Base-by-base conservation (phyloP, 169 alveolate species). In the Eimeria zaria region DNA sequence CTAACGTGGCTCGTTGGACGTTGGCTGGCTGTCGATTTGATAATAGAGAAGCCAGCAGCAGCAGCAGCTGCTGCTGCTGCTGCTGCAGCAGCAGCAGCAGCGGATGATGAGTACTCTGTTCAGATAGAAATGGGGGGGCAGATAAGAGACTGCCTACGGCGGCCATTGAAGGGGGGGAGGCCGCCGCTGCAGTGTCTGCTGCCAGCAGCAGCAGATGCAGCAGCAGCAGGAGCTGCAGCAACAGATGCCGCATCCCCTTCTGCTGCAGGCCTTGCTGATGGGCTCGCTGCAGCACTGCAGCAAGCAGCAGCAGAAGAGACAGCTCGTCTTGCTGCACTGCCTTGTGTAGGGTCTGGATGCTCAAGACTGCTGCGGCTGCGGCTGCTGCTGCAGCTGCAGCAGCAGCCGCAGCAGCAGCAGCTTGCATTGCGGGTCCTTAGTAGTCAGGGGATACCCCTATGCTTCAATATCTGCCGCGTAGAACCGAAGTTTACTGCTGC, bases 151-250 rank as follows among this genome's bases (percentile, higher is more conserved):
- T 48, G 90, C 90, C 51, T 39, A 2, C 27, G 6, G 69, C 9
- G 58, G n/a, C 90, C 71, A 9, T 6, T 22, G 12, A 18, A 1
- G 16, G 90, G 90, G 46, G 90, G 90, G 71, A 0, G 73, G 44
- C 67, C 73, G n/a, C 73, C 71, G 8, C 36, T 48, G 90, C 90
- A 51, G 71, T 81, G 67, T 81, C 11, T 81, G 62, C 46, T 53
- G 46, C 90, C 71, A 53, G 90, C 90, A 81, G 90, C 90, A 81
- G 90, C 67, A 53, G 90, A 46, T 58, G 90, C 90, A 53, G 90
- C 71, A 80, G 36, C 64, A 4, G 89, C 90, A 30, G 67, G 46
- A 36, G 67, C 90, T 0, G 48, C 85, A 18, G 51, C 90, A n/a
- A 20, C 48, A 81, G 46, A 81, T 27, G 73, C 90, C 14, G 58